These are phyloP conservation scores for Malassezia furfur DNA, from an alignment of 1,284 basidiomycete genomes.

Conservation along the genomic window DNA sequence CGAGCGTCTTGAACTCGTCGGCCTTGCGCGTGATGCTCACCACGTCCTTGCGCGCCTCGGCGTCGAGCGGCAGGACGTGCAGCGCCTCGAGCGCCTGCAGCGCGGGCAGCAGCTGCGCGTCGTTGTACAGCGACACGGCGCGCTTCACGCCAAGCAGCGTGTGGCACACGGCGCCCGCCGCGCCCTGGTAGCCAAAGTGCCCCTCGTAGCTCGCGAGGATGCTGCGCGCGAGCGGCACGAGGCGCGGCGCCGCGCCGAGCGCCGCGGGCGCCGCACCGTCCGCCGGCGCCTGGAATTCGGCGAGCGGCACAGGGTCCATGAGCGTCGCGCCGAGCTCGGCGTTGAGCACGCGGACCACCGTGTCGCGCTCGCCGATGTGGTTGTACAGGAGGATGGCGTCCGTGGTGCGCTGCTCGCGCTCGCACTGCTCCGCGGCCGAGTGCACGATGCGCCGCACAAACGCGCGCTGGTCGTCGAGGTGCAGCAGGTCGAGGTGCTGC, in stretches of 20 bases:
- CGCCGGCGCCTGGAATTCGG: slow-evolving; percentile 18
- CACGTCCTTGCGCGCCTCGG: slow-evolving; percentile 57
- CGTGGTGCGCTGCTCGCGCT: slow-evolving; percentile 62
- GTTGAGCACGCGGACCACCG: slow-evolving; percentile 78
- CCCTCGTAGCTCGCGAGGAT: slow-evolving; percentile 79
- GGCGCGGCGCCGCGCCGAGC: slow-evolving; percentile 59
- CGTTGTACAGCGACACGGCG: slow-evolving; percentile 66
- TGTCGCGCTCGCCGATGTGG: slow-evolving; percentile 79
- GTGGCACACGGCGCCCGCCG: slow-evolving; percentile 58
- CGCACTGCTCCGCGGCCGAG: slow-evolving; percentile 65
- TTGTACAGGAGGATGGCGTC: slow-evolving; percentile 95
- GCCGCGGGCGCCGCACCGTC: slow-evolving; percentile 19
- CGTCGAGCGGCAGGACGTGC: slow-evolving; percentile 77
- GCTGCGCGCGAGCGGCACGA: slow-evolving; percentile 69
- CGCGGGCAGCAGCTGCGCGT: slow-evolving; percentile 64
- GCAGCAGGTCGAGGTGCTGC: slow-evolving; percentile 66
- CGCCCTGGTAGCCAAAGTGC: slow-evolving; percentile 60
- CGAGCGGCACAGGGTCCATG: slow-evolving; percentile 27
- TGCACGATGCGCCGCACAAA: slow-evolving; percentile 76
- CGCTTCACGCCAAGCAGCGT: slow-evolving; percentile 71
- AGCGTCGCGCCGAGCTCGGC: slow-evolving; percentile 69
- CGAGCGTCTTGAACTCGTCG: slow-evolving; percentile 82
- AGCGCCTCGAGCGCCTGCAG: slow-evolving; percentile 79
- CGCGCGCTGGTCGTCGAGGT: slow-evolving; percentile 61
- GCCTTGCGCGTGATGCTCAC: slow-evolving; percentile 74